phyloP scores from a whole-genome alignment of 2,329 filamentous ascomycete genomes.

The Pseudocercospora fuligena region DNA sequence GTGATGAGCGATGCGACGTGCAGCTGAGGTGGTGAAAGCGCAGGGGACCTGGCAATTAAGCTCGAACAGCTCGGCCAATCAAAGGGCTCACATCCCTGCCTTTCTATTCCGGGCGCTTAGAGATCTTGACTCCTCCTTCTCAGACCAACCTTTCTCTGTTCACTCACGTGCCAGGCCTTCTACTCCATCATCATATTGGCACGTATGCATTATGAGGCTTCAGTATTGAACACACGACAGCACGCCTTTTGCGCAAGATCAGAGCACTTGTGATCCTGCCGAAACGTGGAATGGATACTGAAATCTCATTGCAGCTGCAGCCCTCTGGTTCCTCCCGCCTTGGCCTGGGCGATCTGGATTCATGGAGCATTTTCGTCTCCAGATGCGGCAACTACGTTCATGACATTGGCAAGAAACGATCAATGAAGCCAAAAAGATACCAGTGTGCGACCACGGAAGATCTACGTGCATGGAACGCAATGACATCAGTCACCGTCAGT shows the following conservation, averaged over 20 bases:
- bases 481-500: not conserved
- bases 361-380: not conserved
- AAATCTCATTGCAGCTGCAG: slow-evolving; percentile 8
- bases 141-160: not conserved
- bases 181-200: too few relatives aligned
- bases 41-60: slow-evolving; percentile 1
- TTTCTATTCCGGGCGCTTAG: slow-evolving; percentile 7
- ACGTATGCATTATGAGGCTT: not conserved
- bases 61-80: not conserved
- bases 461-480: not conserved
- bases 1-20: slow-evolving; percentile 5
- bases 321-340: slow-evolving; percentile 1
- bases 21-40: slow-evolving; percentile 7
- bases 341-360: not conserved
- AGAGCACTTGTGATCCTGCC: not conserved
- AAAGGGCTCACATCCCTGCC: not conserved
- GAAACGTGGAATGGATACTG: not conserved
- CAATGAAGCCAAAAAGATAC: too few relatives aligned
- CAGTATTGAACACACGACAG: not conserved
- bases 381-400: not conserved
- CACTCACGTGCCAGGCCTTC: not conserved
- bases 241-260: not conserved
- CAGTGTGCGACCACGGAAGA: too few relatives aligned
- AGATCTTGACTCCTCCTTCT: not conserved
- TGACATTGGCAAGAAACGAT: too few relatives aligned